Base-by-base conservation (phyloP, 805 yeast genomes). In the Nakazawaea pomicola region DNA sequence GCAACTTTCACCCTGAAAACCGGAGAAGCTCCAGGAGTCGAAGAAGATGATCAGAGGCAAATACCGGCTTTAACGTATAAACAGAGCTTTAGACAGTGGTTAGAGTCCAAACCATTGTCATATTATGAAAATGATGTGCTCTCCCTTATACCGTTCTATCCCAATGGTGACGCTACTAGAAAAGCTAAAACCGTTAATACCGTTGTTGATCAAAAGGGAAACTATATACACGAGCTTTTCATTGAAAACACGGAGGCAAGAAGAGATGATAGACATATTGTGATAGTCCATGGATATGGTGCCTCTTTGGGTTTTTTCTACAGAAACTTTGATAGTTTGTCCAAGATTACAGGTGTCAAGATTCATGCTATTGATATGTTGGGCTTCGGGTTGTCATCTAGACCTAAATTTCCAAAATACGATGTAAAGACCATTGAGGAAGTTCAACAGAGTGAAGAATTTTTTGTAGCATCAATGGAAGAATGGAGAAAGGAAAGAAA, bases 211-310 rank as follows among this genome's bases (percentile, higher is more conserved):
- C 25, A 47, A 6, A 56, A 46, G 4, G 68, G 69, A 6, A 62
- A 75, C 29, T 73, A 58, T 49, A 79, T 89, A 42, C 93, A 89
- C 62, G 97, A 90, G 58, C 79, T 89, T 41, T 74, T 64, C 45
- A 72, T 90, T 24, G 57, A 56, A 28, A 60, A 60, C 41, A 67
- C 56, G 61, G 74, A 35, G 36, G 20, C 33, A 28, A 40, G 19
- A 1, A 41, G 39, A 33, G 38, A 49, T 6, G 58, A 53, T 14
- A 56, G 52, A 33, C 80, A 76, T 53, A 61, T 88, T 8, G 88
- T 91, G 3, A 58, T 91, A 45, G 64, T 91, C 2, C 99, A 91
- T 60, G 99, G 99, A 0, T 89, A 87, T 56, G 96, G 95, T 1
- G 95, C 98, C 0, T 83, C 95, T 1, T 73, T 89, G 14, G 91